Conservation (phyloP, 257 asterid species). For the Leonotis leonurus region DNA sequence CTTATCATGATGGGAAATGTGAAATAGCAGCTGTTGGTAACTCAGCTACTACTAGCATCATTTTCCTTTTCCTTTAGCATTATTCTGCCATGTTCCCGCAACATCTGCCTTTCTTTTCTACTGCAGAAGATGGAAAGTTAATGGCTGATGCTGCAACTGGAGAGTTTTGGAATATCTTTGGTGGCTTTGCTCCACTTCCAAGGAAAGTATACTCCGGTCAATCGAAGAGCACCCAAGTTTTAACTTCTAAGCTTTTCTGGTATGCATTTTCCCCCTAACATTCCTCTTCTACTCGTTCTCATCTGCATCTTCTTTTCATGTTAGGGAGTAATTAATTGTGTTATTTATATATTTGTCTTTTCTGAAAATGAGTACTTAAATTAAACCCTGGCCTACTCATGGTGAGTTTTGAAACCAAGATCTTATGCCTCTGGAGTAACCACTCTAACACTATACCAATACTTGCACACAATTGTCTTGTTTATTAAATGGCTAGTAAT, state of each 20-base stretch:
- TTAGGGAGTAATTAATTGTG: background rate
- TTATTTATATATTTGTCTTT: too few relatives aligned
- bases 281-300: conserved; percentile 13
- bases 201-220: conserved; percentile 33
- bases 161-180: conserved; percentile 85
- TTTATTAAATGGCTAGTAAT: background rate
- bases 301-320: conserved; percentile 17
- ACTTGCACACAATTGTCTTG: too few relatives aligned
- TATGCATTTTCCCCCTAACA: conserved; percentile 22
- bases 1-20: conserved; percentile 72
- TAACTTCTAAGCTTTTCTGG: conserved; percentile 53
- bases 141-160: conserved; percentile 83
- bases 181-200: conserved; percentile 95
- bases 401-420: too few relatives aligned
- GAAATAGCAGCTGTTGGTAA: conserved; percentile 76
- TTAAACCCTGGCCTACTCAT: too few relatives aligned
- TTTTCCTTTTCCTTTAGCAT: conserved; percentile 9
- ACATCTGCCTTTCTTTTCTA: conserved; percentile 16
- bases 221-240: conserved; percentile 6
- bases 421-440: too few relatives aligned
- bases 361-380: too few relatives aligned
- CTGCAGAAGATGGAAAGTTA: conserved; percentile 76
- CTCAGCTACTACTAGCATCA: conserved; percentile 6
- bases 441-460: too few relatives aligned
- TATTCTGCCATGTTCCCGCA: background rate